A percentile compares a stretch with the other conserved stretches of the same genome.
Conservation (phyloP, 192 early-diverging fungal genomes). For the Phycomyces nitens region DNA sequence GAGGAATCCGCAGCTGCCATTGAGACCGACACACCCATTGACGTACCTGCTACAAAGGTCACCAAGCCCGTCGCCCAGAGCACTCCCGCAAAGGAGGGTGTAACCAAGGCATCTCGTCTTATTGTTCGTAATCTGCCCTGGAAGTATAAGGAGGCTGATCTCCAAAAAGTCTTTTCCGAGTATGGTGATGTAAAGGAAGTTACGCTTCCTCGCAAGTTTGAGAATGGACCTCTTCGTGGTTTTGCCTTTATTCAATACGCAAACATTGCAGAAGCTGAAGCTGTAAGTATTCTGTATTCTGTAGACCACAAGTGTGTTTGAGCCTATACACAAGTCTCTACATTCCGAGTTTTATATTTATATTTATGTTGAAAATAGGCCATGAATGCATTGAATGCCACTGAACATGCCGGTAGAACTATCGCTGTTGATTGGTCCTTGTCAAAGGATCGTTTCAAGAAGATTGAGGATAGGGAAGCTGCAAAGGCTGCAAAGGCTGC, state of each 20-base stretch:
- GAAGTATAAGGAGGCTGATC: constrained; percentile 61
- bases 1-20: neutral
- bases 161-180: constrained; percentile 60
- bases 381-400: constrained; percentile 68
- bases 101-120: constrained; percentile 67
- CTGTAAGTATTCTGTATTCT: constrained; percentile 27
- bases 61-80: no score
- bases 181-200: constrained; percentile 70
- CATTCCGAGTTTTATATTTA: no score
- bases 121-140: constrained; percentile 89
- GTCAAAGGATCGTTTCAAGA: constrained; percentile 68
- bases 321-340: no score
- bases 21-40: no score
- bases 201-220: constrained; percentile 69
- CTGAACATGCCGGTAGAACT: constrained; percentile 62
- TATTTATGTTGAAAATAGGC: no score
- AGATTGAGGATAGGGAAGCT: constrained; percentile 46
- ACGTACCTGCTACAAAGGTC: no score
- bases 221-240: constrained; percentile 73
- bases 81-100: neutral
- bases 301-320: no score
- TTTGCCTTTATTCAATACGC: constrained; percentile 91
- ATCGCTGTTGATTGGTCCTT: constrained; percentile 86
- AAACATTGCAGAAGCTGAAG: constrained; percentile 64
- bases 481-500: constrained; percentile 34